phyloP scores from a whole-genome alignment of 176 grass and related monocot species.

The Triticum monococcum region DNA sequence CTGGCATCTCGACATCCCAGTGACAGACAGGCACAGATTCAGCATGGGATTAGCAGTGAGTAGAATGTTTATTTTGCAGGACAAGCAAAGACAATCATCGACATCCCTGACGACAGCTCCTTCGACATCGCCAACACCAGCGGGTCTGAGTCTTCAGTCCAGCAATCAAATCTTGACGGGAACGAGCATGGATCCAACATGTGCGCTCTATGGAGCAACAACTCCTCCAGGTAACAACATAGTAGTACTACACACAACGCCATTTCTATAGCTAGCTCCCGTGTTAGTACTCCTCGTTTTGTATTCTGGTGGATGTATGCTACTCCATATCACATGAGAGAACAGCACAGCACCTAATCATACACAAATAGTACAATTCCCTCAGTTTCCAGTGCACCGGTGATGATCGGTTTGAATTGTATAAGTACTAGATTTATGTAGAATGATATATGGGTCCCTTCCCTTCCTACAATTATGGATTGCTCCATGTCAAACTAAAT shows the following conservation, averaged over 20 bases:
- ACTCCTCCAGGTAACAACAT: slow-evolving; percentile 66
- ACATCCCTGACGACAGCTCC: slow-evolving; percentile 67
- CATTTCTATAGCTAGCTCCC: too few species aligned
- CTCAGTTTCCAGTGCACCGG: background rate
- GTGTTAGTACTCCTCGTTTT: too few species aligned
- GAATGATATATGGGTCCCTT: background rate
- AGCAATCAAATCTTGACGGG: slow-evolving; percentile 39
- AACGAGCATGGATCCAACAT: slow-evolving; percentile 48
- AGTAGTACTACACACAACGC: too few species aligned
- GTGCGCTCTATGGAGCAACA: slow-evolving; percentile 65
- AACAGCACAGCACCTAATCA: background rate
- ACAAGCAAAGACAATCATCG: slow-evolving; percentile 50
- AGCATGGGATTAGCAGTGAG: background rate
- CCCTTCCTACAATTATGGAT: background rate
- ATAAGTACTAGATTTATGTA: background rate
- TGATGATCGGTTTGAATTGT: background rate
- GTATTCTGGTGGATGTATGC: background rate
- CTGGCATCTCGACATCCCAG: too few species aligned
- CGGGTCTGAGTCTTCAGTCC: slow-evolving; percentile 71
- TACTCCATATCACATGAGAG: slow-evolving; percentile 26
- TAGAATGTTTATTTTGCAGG: slow-evolving; percentile 36
- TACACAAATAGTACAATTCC: background rate
- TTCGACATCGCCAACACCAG: slow-evolving; percentile 45
- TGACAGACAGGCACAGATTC: background rate
- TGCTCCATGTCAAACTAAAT: slow-evolving; percentile 21